These are phyloP conservation scores for Cryptococcus sp. DNA, from an alignment of 1,284 basidiomycete species.

Conservation along the genomic window DNA sequence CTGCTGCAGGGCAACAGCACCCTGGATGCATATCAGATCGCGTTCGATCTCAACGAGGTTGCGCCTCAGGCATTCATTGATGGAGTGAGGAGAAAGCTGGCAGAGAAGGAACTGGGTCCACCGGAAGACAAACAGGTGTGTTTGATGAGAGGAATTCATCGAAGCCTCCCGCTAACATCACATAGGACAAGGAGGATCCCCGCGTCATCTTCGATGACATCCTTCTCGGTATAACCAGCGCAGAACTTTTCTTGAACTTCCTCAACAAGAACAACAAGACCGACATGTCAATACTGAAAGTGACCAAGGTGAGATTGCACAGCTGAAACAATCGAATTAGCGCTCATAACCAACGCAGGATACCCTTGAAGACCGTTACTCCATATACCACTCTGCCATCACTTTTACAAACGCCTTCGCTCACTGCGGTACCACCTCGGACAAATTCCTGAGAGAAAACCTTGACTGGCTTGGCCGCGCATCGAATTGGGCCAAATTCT, in stretches of 20 bases:
- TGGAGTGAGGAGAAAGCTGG: slow-evolving; percentile 56
- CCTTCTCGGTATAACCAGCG: slow-evolving; percentile 81
- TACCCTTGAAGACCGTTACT: slow-evolving; percentile 86
- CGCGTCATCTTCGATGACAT: slow-evolving; percentile 64
- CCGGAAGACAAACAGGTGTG: slow-evolving; percentile 23
- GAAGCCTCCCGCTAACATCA: slow-evolving; percentile 13
- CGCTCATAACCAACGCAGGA: slow-evolving; percentile 60
- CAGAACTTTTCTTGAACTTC: slow-evolving; percentile 90
- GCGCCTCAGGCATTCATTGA: slow-evolving; percentile 89
- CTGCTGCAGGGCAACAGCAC: slow-evolving; percentile 54
- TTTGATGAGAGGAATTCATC: slow-evolving; percentile 4
- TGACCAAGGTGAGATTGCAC: slow-evolving; percentile 69
- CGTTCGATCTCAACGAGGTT: slow-evolving; percentile 89
- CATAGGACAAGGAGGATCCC: slow-evolving; percentile 51
- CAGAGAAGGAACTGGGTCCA: slow-evolving; percentile 33
- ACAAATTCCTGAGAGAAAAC: slow-evolving; percentile 87
- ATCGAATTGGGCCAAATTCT: slow-evolving; percentile 96
- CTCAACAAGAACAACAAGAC: slow-evolving; percentile 89
- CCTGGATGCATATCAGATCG: slow-evolving; percentile 85
- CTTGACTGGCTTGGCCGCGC: slow-evolving; percentile 92
- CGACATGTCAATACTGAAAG: slow-evolving; percentile 85
- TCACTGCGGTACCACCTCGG: slow-evolving; percentile 91
- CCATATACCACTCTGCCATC: slow-evolving; percentile 92
- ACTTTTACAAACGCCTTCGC: slow-evolving; percentile 95
- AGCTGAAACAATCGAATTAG: neutral